Conservation (phyloP, 345 rosid genomes). For the Corchorus capsularis region DNA sequence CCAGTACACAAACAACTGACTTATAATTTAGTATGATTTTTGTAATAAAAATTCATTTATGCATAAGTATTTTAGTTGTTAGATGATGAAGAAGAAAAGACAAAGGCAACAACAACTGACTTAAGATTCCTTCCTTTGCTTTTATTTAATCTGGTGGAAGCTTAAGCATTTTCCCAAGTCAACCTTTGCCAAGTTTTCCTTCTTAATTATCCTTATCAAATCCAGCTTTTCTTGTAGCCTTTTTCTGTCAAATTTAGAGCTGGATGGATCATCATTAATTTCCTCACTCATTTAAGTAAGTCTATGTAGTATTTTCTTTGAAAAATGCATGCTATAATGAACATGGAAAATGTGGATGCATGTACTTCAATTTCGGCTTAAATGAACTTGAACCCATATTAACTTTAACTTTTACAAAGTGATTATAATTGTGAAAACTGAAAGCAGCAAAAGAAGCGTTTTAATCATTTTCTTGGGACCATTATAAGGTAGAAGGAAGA, state of each 20-base stretch:
- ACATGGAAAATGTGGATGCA: not conserved
- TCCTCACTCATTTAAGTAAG: not conserved
- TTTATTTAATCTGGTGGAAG: constrained; percentile 21
- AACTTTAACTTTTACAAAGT: not conserved
- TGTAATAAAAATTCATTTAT: constrained; percentile 19
- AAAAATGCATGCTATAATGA: no score
- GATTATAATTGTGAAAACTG: not conserved
- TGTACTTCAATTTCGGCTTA: not conserved
- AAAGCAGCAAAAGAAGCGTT: not conserved
- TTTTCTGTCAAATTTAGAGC: not conserved
- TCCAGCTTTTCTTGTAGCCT: constrained; percentile 9
- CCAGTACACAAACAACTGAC: not conserved
- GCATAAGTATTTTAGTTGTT: constrained; percentile 24
- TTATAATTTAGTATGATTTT: not conserved
- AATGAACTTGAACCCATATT: not conserved
- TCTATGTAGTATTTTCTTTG: no score
- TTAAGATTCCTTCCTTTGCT: constrained; percentile 30
- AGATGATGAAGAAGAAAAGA: not conserved
- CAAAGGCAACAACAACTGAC: constrained; percentile 26
- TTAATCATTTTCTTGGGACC: not conserved
- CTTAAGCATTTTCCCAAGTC: constrained; percentile 33
- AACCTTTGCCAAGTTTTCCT: constrained; percentile 16
- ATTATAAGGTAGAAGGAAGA: not conserved
- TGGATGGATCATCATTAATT: not conserved
- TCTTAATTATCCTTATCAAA: constrained; percentile 10